Conservation (phyloP, 2,329 filamentous ascomycete genomes). For the Pseudopyrenochaeta lycopersici region DNA sequence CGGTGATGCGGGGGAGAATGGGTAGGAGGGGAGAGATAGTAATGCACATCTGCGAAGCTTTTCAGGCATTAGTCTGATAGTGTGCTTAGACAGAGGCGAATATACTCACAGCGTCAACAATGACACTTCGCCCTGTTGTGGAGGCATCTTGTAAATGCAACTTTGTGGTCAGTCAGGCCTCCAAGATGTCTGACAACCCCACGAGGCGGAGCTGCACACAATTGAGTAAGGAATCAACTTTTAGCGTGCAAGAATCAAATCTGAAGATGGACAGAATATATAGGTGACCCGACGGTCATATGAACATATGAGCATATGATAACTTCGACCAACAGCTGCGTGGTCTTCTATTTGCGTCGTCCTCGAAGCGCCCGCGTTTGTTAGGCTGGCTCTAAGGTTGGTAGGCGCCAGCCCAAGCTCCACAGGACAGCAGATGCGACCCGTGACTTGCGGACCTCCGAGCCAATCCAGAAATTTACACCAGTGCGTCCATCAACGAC, state of each 20-base stretch:
- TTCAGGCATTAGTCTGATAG: conserved; percentile 15
- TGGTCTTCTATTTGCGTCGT: conserved; percentile 45
- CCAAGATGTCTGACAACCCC: conserved; percentile 12
- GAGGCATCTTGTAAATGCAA: conserved; percentile 53
- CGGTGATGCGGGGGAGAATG: conserved; percentile 78
- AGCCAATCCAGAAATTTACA: conserved; percentile 42
- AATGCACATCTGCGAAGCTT: conserved; percentile 82
- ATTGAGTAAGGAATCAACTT: conserved; percentile 2
- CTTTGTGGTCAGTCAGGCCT: conserved; percentile 13
- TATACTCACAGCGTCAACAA: conserved; percentile 57
- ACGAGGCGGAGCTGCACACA: conserved; percentile 5
- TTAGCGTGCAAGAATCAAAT: conserved; percentile 21
- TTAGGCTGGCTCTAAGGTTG: conserved; percentile 21
- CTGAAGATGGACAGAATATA: conserved; percentile 23
- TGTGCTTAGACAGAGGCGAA: background rate
- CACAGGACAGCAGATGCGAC: conserved; percentile 25
- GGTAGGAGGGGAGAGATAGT: conserved; percentile 76
- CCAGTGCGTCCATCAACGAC: conserved; percentile 24
- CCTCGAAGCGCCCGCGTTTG: conserved; percentile 43
- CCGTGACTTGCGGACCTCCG: conserved; percentile 40
- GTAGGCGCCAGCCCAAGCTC: conserved; percentile 28
- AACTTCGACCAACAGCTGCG: conserved; percentile 26
- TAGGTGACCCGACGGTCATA: conserved; percentile 21
- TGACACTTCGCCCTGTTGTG: conserved; percentile 57
- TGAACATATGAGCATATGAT: conserved; percentile 18